These are phyloP conservation scores for Chaetomium fimeti DNA, from an alignment of 495 filamentous ascomycete genomes.

Conservation along the genomic window DNA sequence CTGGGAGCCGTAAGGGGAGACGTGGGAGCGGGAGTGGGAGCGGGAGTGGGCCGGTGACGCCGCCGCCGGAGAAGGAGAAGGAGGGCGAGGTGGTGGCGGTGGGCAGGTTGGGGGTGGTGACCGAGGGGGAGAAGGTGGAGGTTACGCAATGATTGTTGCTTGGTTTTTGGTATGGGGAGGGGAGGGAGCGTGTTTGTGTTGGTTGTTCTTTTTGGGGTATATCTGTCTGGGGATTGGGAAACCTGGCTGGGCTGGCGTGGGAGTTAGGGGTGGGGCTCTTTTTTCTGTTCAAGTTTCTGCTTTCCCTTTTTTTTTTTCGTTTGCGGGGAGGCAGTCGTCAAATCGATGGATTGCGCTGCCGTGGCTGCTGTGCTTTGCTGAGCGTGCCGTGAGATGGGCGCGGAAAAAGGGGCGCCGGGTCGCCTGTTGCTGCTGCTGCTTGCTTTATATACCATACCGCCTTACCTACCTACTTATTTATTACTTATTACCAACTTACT, in stretches of 20 bases:
- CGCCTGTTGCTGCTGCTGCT: no score
- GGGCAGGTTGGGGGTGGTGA: not conserved
- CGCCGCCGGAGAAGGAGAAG: conserved; percentile 8
- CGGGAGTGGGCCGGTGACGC: conserved; percentile 19
- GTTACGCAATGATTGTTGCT: not conserved
- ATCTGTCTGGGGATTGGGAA: conserved; percentile 1
- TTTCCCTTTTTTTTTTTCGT: not conserved
- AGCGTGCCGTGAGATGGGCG: not conserved
- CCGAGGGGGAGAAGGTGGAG: not conserved
- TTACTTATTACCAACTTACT: no score
- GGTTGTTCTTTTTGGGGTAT: not conserved
- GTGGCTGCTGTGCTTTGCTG: not conserved
- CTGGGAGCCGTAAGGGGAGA: no score
- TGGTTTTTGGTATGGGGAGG: not conserved
- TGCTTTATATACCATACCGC: no score
- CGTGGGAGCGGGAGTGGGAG: not conserved
- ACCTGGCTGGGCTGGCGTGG: not conserved
- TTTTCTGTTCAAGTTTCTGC: not conserved
- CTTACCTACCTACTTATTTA: no score
- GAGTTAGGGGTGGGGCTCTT: not conserved
- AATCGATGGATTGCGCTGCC: not conserved
- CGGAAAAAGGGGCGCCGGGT: not conserved
- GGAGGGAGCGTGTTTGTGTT: not conserved
- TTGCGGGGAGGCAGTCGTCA: not conserved
- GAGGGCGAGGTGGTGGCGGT: not conserved